Base-by-base conservation (phyloP, 306 rosid species). In the Gynostemma pentaphyllum region DNA sequence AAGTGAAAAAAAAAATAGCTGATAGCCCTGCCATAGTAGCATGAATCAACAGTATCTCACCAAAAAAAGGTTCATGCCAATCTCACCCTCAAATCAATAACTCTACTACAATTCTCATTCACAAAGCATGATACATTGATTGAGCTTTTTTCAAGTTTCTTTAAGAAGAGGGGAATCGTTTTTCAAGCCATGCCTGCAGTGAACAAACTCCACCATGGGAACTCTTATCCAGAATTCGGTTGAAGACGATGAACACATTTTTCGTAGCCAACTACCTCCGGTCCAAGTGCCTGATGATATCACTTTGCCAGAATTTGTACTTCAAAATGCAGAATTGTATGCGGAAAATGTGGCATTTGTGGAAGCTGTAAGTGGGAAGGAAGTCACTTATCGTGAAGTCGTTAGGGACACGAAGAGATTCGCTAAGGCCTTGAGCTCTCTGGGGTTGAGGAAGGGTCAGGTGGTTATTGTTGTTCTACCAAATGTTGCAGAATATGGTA, bases 401-500 rank as follows among this genome's bases (percentile, higher is more conserved):
- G 81, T 60, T 15, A 83, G 80, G 44, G 79, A 80, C 59, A 77
- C 85, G 0, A 19, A 67, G 22, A 82, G 96, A 70, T 85, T 92
- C 51, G 69, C 94, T 2, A 79, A 82, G 81, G 99, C 99, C 57
- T 72, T 88, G 48, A 72, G 80, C 44, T 78, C 95, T 37, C 80
- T 92, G 18, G 95, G 98, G 44, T 30, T 92, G 47, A 84, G 77
- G 51, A 92, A 78, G 50, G 99, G 95, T 23, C 67, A 81, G 49
- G 96, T 88, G 51, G 94, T 86, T 44, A 62, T 88, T 45, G 99
- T 86, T 1, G 88, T 85, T 14, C 88, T 92, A 51, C 99, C 99
- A 12, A 92, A 92, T 74, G 78, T 88, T 0, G 85, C 80, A 0
- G 96, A 88, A 73, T 92, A 88, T 57, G 92, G 83, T n/a, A 71